A percentile compares a stretch with the other conserved stretches of the same genome.
Conservation (phyloP, 2,329 filamentous ascomycete genomes). For the Alternaria brassicicola region DNA sequence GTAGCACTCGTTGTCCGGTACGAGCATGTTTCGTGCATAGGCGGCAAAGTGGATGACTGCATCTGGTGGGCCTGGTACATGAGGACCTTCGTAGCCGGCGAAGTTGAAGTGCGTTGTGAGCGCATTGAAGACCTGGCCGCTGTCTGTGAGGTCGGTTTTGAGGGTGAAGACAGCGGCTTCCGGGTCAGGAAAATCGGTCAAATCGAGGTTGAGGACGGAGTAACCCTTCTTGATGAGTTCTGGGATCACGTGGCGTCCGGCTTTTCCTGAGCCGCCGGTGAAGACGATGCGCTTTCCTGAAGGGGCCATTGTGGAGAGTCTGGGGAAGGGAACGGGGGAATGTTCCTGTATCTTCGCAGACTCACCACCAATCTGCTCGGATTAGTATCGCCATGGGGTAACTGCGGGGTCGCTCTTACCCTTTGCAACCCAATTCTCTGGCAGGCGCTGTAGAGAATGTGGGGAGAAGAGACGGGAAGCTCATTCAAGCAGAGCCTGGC, state of each 20-base stretch:
- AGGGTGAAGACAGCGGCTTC: slow-evolving; percentile 58
- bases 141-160: slow-evolving; percentile 62
- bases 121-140: slow-evolving; percentile 63
- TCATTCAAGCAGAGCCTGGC: background rate
- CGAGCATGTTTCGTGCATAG: slow-evolving; percentile 64
- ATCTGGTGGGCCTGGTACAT: slow-evolving; percentile 57
- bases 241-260: slow-evolving; percentile 61
- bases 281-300: slow-evolving; percentile 51
- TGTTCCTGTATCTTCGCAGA: background rate
- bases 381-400: background rate
- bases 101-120: slow-evolving; percentile 62
- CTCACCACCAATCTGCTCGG: background rate
- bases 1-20: slow-evolving; percentile 66
- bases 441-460: background rate
- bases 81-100: slow-evolving; percentile 54
- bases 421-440: background rate
- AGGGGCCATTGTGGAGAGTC: slow-evolving; percentile 26
- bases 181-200: slow-evolving; percentile 54
- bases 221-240: slow-evolving; percentile 59
- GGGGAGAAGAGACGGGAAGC: background rate
- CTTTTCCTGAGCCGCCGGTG: slow-evolving; percentile 58
- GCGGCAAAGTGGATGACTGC: slow-evolving; percentile 68
- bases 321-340: background rate
- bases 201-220: slow-evolving; percentile 62
- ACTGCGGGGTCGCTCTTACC: slow-evolving; percentile 7